phyloP scores from a whole-genome alignment of 2,329 filamentous ascomycete genomes.

The Coniochaeta hoffmannii region DNA sequence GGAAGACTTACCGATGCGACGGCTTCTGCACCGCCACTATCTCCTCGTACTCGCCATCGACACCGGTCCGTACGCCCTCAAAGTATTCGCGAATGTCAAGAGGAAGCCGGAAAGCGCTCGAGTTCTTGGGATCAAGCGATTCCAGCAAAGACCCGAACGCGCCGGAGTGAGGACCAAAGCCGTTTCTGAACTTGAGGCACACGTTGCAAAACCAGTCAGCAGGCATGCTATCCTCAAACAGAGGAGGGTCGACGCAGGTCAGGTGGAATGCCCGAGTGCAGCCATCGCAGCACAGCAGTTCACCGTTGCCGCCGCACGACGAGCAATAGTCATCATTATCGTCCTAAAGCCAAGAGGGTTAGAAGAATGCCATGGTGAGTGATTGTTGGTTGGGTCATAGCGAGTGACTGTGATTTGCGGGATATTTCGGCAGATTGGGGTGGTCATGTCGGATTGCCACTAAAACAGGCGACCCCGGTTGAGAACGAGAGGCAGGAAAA shows the following conservation, averaged over 20 bases:
- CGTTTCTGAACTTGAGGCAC: conserved; percentile 47
- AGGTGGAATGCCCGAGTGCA: conserved; percentile 89
- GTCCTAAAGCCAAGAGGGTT: conserved; percentile 29
- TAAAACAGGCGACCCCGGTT: not conserved
- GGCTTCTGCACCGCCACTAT: conserved; percentile 46
- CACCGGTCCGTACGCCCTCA: conserved; percentile 68
- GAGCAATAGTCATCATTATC: conserved; percentile 90
- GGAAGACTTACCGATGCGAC: conserved; percentile 54
- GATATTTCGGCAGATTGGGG: conserved; percentile 24
- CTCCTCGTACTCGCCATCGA: conserved; percentile 77
- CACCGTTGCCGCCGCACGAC: conserved; percentile 74
- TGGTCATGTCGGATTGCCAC: not conserved
- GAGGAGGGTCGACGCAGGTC: conserved; percentile 75
- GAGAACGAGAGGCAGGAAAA: not conserved
- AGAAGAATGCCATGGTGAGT: conserved; percentile 21
- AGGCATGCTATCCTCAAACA: conserved; percentile 54
- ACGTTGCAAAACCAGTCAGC: conserved; percentile 82
- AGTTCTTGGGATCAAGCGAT: conserved; percentile 59
- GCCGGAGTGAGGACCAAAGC: conserved; percentile 39
- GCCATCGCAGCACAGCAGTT: conserved; percentile 88
- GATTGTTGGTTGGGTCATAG: not conserved
- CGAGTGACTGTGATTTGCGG: conserved; percentile 15
- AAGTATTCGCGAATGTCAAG: conserved; percentile 66
- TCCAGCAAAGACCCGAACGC: conserved; percentile 58
- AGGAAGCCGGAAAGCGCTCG: conserved; percentile 67